Evolutionary conservation across 805 yeast species (phyloP).

Genomic region (Metschnikowia peoriensis): DNA sequence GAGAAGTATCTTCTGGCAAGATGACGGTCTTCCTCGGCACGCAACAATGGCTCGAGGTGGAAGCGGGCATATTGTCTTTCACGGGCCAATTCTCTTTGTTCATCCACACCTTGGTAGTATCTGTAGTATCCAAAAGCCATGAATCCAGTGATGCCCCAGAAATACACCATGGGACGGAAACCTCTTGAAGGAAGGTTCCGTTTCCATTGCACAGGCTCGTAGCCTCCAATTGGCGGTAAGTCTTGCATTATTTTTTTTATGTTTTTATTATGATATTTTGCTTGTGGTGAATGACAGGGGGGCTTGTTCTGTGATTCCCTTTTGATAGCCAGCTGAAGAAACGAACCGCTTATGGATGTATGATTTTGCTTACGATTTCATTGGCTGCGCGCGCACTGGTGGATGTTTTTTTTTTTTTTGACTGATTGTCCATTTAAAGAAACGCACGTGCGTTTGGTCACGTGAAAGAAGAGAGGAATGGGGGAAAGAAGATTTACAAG

Average conservation of each 20-base stretch:
- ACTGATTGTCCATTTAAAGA: neutral
- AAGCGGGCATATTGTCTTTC: constrained; percentile 79
- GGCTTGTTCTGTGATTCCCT: neutral
- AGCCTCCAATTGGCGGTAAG: constrained; percentile 84
- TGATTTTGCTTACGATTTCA: constrained; percentile 14
- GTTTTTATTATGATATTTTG: neutral
- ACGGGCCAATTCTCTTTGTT: constrained; percentile 69
- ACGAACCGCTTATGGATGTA: neutral
- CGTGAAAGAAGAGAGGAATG: too few relatives aligned
- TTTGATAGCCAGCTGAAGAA: neutral
- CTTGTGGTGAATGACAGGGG: neutral
- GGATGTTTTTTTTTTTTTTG: neutral
- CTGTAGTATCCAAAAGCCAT: constrained; percentile 73
- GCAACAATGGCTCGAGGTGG: constrained; percentile 65
- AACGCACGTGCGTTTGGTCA: too few relatives aligned
- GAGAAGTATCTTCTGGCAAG: constrained; percentile 66
- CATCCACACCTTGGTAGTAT: constrained; percentile 65
- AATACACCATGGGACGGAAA: constrained; percentile 71
- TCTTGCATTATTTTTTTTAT: constrained; percentile 53
- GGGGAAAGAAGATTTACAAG: too few relatives aligned
- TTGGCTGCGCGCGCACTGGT: constrained; percentile 15
- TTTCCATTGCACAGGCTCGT: constrained; percentile 86
- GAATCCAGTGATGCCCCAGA: constrained; percentile 60
- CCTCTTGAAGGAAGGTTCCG: constrained; percentile 84
- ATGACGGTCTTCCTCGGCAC: constrained; percentile 83